Conservation (phyloP, 768 basidiomycete species). For the Suillus ampliporus region DNA sequence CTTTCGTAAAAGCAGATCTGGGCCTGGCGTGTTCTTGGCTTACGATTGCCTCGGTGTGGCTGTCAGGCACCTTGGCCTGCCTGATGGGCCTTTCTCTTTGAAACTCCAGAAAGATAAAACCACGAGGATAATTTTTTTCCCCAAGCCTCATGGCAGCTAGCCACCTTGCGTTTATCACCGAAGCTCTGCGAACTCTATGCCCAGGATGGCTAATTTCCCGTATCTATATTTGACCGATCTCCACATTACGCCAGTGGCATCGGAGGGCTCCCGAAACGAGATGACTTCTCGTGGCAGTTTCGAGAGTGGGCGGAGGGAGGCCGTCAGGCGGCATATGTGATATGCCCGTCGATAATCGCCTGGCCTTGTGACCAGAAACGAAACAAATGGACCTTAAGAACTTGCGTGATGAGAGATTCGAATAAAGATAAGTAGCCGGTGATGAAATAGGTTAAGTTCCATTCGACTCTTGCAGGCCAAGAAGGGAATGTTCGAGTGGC, state of each 20-base stretch:
- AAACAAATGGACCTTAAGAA: neutral
- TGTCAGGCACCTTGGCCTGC: neutral
- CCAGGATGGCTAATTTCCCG: neutral
- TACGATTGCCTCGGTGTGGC: neutral
- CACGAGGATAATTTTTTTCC: neutral
- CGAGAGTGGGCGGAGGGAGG: neutral
- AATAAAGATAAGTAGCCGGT: neutral
- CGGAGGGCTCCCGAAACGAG: neutral
- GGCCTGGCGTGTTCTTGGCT: too few relatives aligned
- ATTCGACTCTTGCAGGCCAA: neutral
- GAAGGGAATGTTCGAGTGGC: neutral
- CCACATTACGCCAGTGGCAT: neutral
- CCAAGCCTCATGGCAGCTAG: neutral
- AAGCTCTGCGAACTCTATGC: slow-evolving; percentile 1
- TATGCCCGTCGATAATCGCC: neutral
- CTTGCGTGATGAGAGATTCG: neutral
- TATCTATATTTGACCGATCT: neutral
- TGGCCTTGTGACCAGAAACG: neutral
- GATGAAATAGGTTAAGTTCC: neutral
- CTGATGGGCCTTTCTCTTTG: too few relatives aligned
- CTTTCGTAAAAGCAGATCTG: neutral
- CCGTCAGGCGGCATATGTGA: neutral
- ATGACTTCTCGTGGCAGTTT: neutral
- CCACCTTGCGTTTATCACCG: slow-evolving; percentile 1
- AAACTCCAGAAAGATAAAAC: neutral